Conservation (phyloP, 1,284 basidiomycete genomes). For the Rhodotorula sp. region DNA sequence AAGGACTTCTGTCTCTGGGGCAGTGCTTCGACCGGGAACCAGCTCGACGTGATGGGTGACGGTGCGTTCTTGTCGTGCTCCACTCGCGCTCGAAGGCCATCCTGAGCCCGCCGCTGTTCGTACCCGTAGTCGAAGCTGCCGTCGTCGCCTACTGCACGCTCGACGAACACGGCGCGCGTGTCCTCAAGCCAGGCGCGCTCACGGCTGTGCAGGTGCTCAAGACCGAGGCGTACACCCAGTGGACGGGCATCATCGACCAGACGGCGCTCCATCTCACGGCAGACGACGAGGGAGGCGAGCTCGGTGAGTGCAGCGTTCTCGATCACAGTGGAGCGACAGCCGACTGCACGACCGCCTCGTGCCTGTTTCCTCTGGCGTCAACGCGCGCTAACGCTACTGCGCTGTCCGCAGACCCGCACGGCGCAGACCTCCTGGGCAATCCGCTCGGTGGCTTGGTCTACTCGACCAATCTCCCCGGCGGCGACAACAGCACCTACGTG, state of each 20-base stretch:
- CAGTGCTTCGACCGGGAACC: slow-evolving; percentile 6
- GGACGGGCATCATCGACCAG: slow-evolving; percentile 57
- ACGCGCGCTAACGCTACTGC: not conserved
- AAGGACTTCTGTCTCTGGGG: slow-evolving; percentile 34
- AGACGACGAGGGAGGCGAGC: slow-evolving; percentile 62
- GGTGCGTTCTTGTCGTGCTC: slow-evolving; percentile 6
- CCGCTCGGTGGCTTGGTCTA: slow-evolving; percentile 43
- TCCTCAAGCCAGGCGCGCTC: slow-evolving; percentile 64
- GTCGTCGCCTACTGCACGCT: slow-evolving; percentile 49
- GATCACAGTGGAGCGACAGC: too few species aligned
- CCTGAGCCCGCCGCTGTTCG: not conserved
- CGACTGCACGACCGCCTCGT: too few species aligned
- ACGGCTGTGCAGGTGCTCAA: slow-evolving; percentile 60
- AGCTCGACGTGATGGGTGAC: slow-evolving; percentile 35
- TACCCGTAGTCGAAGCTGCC: slow-evolving; percentile 1
- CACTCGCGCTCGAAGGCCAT: too few species aligned
- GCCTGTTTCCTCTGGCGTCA: too few species aligned
- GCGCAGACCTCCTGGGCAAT: slow-evolving; percentile 24
- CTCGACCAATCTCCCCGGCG: slow-evolving; percentile 46
- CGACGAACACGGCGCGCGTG: slow-evolving; percentile 64
- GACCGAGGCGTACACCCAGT: slow-evolving; percentile 54
- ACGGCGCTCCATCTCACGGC: slow-evolving; percentile 58
- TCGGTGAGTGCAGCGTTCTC: not conserved
- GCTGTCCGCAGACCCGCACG: slow-evolving; percentile 29
- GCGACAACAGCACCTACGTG: slow-evolving; percentile 46